phyloP scores from a whole-genome alignment of 2,329 filamentous ascomycete species.

The Plectosphaerella cucumerina region DNA sequence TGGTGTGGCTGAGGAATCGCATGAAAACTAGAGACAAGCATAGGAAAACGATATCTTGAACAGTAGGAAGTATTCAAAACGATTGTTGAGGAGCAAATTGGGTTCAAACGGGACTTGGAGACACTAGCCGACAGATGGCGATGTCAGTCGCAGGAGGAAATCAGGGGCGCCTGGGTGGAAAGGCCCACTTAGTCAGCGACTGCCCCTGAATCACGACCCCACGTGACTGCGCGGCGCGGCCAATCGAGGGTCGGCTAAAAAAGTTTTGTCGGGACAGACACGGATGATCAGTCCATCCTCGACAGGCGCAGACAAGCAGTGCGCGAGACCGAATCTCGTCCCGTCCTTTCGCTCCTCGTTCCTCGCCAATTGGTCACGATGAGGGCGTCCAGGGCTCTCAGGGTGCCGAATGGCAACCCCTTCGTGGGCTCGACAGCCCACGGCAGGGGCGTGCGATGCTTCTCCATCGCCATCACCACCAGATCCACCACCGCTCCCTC shows the following conservation, averaged over 20 bases:
- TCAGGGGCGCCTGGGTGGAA: no score
- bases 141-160: no score
- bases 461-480: constrained; percentile 20
- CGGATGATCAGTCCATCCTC: constrained; percentile 10
- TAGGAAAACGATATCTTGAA: no score
- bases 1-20: no score
- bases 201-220: constrained; percentile 7
- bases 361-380: constrained; percentile 22
- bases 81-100: no score
- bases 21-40: no score
- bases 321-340: constrained; percentile 1
- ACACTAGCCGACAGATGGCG: no score
- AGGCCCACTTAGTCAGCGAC: constrained; percentile 1
- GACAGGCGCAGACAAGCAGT: constrained; percentile 6
- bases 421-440: constrained; percentile 21
- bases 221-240: constrained; percentile 12
- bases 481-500: constrained; percentile 4
- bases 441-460: constrained; percentile 20
- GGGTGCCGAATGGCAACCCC: constrained; percentile 37
- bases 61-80: no score
- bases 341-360: constrained; percentile 1
- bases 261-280: constrained; percentile 18
- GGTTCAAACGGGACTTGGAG: no score
- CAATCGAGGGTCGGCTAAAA: constrained; percentile 11
- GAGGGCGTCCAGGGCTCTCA: constrained; percentile 33